Conservation (phyloP, 805 yeast species). For the Candida tallmaniae region DNA sequence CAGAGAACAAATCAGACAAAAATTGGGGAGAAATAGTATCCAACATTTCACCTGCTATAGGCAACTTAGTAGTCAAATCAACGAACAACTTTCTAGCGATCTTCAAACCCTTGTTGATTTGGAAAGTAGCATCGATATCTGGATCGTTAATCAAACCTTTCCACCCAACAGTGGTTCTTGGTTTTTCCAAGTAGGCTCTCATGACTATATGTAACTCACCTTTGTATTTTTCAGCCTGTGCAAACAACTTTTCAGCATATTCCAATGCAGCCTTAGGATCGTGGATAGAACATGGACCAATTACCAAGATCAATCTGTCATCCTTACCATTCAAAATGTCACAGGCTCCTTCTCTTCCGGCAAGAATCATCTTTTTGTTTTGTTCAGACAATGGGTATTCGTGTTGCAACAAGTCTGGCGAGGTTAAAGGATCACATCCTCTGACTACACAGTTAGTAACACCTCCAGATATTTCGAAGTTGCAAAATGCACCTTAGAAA, state of each 20-base stretch:
- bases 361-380: constrained; percentile 59
- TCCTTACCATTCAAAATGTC: constrained; percentile 68
- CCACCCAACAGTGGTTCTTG: constrained; percentile 99
- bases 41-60: constrained; percentile 96
- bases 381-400: constrained; percentile 66
- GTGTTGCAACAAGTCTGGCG: constrained; percentile 86
- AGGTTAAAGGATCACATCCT: constrained; percentile 91
- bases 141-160: constrained; percentile 97
- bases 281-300: constrained; percentile 97
- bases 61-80: constrained; percentile 74
- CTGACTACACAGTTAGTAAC: constrained; percentile 37
- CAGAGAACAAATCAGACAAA: constrained; percentile 84
- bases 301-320: constrained; percentile 82
- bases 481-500: too few species aligned
- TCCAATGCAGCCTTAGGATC: constrained; percentile 91
- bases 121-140: constrained; percentile 86
- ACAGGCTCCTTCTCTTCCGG: constrained; percentile 76
- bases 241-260: constrained; percentile 65
- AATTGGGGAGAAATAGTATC: constrained; percentile 97
- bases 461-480: too few species aligned
- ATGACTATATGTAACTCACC: constrained; percentile 81
- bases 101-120: constrained; percentile 91
- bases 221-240: constrained; percentile 55
- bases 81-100: constrained; percentile 84
- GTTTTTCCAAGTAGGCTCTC: constrained; percentile 98